Evolutionary conservation across 306 rosid genomes (phyloP), one percentile per base, ranked within the genome.

Genomic region (Spatholobus suberectus): DNA sequence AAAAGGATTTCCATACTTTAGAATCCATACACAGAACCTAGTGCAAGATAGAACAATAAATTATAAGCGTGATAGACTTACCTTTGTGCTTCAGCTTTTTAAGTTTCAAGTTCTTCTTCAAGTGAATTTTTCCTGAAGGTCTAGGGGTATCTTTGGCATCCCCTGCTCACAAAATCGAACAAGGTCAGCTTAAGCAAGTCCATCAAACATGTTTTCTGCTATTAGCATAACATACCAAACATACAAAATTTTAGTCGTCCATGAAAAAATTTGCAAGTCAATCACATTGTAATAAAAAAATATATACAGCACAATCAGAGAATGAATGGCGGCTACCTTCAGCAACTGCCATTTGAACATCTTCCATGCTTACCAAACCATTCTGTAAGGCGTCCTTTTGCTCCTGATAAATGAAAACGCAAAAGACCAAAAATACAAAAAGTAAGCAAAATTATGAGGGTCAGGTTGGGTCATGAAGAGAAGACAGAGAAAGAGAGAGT

Each of bases 291-390:
- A 73, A 26, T 47, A 9, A 15, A 26, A 15, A 11, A n/a, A 52
- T 11, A 35, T 6, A n/a, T 1, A 54, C 0, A 20, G 34, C 3
- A 21, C 0, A 27, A 12, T 27, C 1, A 13, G 20, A 75, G 18
- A 44, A 26, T 17, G 41, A 76, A 73, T 10, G 27, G 6, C 13
- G 27, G 6, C n/a, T 87, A 92, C 97, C 98, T 86, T 90, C 89
- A 54, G 95, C 90, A 62, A 89, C 94, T 23, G 93, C 91, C 97
- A 92, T 93, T 88, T 96, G 93, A 75, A 93, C 93, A 75, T 92
- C 98, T 89, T 93, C 90, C 91, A 95, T 87, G 82, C 78, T 92
- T 18, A 90, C 59, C 21, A 92, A 81, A 24, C 98, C 98, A 81
- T 87, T 87, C 77, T 81, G 69, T 68, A 89, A 24, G 38, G 97